Evolutionary conservation across 768 basidiomycete species (phyloP).

Genomic region (Chalciporus piperatus): DNA sequence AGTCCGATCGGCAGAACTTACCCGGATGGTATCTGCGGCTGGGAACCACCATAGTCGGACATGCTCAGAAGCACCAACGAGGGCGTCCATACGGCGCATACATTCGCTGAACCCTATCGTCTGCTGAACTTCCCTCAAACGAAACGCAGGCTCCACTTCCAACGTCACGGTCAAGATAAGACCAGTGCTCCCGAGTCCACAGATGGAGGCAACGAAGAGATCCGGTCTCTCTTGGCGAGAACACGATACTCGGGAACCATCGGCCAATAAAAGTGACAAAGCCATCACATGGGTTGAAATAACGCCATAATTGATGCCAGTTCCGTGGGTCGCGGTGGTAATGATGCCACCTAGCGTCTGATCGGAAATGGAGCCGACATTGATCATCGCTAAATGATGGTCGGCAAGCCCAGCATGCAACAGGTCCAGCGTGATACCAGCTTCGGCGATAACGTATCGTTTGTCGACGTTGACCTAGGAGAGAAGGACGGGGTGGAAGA

Average conservation of each 20-base stretch:
- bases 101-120: slow-evolving; percentile 62
- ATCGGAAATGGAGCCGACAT: slow-evolving; percentile 94
- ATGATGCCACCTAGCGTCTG: slow-evolving; percentile 92
- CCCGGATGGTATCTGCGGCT: slow-evolving; percentile 64
- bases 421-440: slow-evolving; percentile 72
- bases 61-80: slow-evolving; percentile 73
- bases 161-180: slow-evolving; percentile 78
- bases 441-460: slow-evolving; percentile 65
- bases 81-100: slow-evolving; percentile 49
- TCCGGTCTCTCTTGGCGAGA: slow-evolving; percentile 62
- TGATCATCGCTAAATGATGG: slow-evolving; percentile 80
- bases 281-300: slow-evolving; percentile 80
- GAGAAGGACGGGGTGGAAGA: background rate
- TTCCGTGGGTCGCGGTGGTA: slow-evolving; percentile 94
- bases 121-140: slow-evolving; percentile 69
- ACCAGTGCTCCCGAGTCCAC: slow-evolving; percentile 89
- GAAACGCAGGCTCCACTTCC: slow-evolving; percentile 78
- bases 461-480: slow-evolving; percentile 68
- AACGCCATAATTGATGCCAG: slow-evolving; percentile 75
- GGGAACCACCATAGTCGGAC: slow-evolving; percentile 98
- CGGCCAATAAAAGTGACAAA: slow-evolving; percentile 72
- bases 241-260: slow-evolving; percentile 67
- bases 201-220: slow-evolving; percentile 86
- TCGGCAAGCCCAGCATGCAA: slow-evolving; percentile 67
- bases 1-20: slow-evolving; percentile 74